Percentiles rank a stretch among this genome's conserved stretches.
Evolutionary conservation across 495 filamentous ascomycete species (phyloP).

Genomic region (Neurospora sp.): DNA sequence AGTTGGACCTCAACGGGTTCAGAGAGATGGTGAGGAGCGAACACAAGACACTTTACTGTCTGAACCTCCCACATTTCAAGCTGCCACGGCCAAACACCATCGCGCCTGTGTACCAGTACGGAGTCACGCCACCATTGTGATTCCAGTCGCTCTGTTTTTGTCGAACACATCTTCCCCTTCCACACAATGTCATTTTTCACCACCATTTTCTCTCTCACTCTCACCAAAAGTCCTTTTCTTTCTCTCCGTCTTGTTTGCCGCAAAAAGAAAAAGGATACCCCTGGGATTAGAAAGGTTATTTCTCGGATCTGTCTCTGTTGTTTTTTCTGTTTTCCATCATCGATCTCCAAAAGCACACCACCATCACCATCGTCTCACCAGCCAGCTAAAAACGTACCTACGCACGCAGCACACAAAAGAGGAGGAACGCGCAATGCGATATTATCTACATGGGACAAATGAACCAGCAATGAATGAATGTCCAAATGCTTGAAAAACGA

Average conservation of each 20-base stretch:
- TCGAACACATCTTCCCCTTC: neutral
- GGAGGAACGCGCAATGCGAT: neutral
- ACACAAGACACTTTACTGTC: neutral
- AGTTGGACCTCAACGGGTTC: constrained; percentile 2
- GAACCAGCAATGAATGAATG: constrained; percentile 1
- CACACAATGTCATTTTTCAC: neutral
- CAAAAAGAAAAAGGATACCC: neutral
- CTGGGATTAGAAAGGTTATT: neutral
- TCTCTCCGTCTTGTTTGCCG: neutral
- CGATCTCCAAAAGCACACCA: neutral
- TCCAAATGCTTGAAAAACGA: neutral
- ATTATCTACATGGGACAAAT: neutral
- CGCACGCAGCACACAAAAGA: neutral
- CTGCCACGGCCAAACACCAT: neutral
- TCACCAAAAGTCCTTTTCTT: neutral
- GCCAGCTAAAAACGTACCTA: neutral
- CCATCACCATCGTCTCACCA: neutral
- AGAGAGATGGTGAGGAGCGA: neutral
- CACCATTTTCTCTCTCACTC: neutral
- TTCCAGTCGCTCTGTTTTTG: too few relatives aligned
- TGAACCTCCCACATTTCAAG: neutral
- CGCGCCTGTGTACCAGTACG: neutral
- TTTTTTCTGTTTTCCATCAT: neutral
- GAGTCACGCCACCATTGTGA: neutral
- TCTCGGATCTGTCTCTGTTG: neutral